Conservation (phyloP, 2,329 filamentous ascomycete species). For the Alternaria sp. region DNA sequence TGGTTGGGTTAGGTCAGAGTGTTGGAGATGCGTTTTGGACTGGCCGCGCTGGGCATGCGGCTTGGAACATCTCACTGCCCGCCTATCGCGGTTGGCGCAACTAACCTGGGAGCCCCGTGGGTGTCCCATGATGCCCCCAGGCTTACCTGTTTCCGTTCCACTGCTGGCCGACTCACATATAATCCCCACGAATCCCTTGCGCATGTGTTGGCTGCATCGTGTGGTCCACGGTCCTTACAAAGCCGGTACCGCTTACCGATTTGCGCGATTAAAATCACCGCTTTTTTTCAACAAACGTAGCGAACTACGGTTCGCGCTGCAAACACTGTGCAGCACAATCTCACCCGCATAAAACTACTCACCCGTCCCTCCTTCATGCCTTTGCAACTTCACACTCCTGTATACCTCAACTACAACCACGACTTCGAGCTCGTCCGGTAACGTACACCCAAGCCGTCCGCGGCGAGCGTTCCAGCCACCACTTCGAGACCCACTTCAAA, state of each 20-base stretch:
- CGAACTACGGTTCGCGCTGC: conserved; percentile 6
- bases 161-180: conserved; percentile 1
- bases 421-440: conserved; percentile 4
- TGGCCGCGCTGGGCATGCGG: conserved; percentile 10
- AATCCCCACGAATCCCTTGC: neutral
- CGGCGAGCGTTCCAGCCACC: conserved; percentile 2
- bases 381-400: neutral
- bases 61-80: conserved; percentile 10
- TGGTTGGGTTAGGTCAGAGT: conserved; percentile 1
- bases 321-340: conserved; percentile 9
- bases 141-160: conserved; percentile 1
- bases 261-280: conserved; percentile 9
- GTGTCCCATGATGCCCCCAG: neutral
- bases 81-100: conserved; percentile 15
- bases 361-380: neutral
- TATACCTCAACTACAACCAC: neutral
- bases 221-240: conserved; percentile 3
- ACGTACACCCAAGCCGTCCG: conserved; percentile 5
- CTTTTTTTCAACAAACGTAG: conserved; percentile 1
- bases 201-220: neutral
- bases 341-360: neutral
- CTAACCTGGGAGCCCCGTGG: neutral
- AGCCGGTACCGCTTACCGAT: conserved; percentile 10
- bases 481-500: neutral
- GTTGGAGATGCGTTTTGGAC: conserved; percentile 10